phyloP scores from a whole-genome alignment of 805 yeast genomes.

The Sugiyamaella americana region DNA sequence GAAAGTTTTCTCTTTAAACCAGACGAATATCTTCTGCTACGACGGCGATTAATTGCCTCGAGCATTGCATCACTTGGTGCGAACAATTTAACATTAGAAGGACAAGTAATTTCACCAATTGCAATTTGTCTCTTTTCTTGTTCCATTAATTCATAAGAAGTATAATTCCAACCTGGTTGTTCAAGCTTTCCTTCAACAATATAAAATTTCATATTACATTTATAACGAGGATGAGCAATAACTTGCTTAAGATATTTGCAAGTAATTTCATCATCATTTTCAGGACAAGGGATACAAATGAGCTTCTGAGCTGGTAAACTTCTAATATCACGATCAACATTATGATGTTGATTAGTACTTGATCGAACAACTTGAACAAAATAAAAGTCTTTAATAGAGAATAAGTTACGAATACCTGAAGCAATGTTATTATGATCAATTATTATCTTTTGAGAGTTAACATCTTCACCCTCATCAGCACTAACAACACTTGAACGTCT shows the following conservation, averaged over 20 bases:
- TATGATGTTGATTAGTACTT: slow-evolving; percentile 8
- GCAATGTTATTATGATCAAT: slow-evolving; percentile 11
- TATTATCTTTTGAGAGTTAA: neutral
- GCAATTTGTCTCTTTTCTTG: slow-evolving; percentile 13
- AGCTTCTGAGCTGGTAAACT: slow-evolving; percentile 18
- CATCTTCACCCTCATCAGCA: neutral
- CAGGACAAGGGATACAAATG: slow-evolving; percentile 12
- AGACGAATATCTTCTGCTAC: neutral
- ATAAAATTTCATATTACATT: slow-evolving; percentile 57
- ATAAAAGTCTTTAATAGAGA: slow-evolving; percentile 11
- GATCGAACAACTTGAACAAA: slow-evolving; percentile 20
- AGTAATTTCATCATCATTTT: slow-evolving; percentile 17
- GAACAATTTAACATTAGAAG: neutral
- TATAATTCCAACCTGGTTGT: slow-evolving; percentile 12
- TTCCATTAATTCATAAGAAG: slow-evolving; percentile 6
- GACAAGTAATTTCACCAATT: slow-evolving; percentile 3
- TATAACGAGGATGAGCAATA: slow-evolving; percentile 58
- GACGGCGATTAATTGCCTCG: neutral
- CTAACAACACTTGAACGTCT: neutral
- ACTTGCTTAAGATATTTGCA: slow-evolving; percentile 49
- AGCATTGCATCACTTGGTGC: neutral
- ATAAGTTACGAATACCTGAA: slow-evolving; percentile 11
- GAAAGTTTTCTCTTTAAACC: neutral
- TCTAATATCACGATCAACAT: neutral
- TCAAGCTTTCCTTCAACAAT: slow-evolving; percentile 38